A percentile compares a stretch with the other conserved stretches of the same genome.
phyloP scores from a whole-genome alignment of 2,329 filamentous ascomycete species.

The Fusarium sp. region DNA sequence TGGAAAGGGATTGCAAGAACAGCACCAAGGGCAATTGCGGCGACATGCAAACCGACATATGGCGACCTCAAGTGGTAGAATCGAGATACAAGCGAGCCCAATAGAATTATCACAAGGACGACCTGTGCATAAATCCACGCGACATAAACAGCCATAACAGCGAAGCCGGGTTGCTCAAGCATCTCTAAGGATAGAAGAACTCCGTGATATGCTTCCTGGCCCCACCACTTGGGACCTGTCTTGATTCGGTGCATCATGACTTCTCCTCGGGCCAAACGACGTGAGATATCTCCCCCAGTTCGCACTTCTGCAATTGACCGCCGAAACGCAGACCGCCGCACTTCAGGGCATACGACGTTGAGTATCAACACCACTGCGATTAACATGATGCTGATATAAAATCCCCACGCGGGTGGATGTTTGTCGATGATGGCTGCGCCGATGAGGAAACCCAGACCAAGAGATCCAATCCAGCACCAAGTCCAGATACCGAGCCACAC shows the following conservation, averaged over 20 bases:
- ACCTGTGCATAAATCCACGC: conserved; percentile 85
- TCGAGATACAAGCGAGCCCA: conserved; percentile 78
- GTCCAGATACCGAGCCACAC: conserved; percentile 85
- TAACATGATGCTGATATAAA: conserved; percentile 79
- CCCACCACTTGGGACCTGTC: conserved; percentile 81
- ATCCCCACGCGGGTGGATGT: conserved; percentile 77
- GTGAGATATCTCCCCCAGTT: conserved; percentile 64
- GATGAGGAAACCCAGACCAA: conserved; percentile 78
- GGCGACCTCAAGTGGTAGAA: conserved; percentile 75
- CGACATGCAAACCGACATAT: conserved; percentile 75
- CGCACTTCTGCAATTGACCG: conserved; percentile 76
- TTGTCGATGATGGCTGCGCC: conserved; percentile 77
- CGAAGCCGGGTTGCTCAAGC: conserved; percentile 80
- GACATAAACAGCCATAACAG: conserved; percentile 78
- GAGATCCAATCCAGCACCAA: conserved; percentile 80
- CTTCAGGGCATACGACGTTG: conserved; percentile 79
- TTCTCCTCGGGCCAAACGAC: conserved; percentile 77
- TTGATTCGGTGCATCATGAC: conserved; percentile 81
- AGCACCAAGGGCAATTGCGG: conserved; percentile 76
- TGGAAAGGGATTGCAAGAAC: conserved; percentile 79
- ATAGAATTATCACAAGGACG: conserved; percentile 77
- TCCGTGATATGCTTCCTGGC: conserved; percentile 80
- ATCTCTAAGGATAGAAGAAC: conserved; percentile 75
- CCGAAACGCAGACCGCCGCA: conserved; percentile 76
- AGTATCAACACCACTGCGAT: conserved; percentile 74